Evolutionary conservation across 1,284 basidiomycete genomes (phyloP).

Genomic region (Phellinidium pouzarii): DNA sequence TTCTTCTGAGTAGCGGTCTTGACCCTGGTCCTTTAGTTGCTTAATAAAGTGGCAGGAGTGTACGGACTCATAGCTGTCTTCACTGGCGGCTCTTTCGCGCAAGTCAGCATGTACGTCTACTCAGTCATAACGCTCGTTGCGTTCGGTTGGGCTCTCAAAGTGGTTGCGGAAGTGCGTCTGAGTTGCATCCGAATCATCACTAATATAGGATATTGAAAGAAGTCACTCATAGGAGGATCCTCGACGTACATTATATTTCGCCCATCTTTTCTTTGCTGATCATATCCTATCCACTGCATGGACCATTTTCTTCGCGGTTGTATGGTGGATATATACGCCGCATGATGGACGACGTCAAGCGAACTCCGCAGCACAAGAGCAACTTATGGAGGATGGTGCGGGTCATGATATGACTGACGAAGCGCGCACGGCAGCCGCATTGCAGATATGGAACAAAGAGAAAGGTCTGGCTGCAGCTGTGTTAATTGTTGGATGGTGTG

Average conservation of each 20-base stretch:
- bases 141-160: conserved; percentile 83
- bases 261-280: conserved; percentile 89
- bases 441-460: conserved; percentile 85
- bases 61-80: conserved; percentile 93
- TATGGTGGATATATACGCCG: conserved; percentile 87
- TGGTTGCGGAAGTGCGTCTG: conserved; percentile 68
- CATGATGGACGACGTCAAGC: conserved; percentile 80
- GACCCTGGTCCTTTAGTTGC: conserved; percentile 59
- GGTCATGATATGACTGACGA: conserved; percentile 51
- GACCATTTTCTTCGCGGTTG: conserved; percentile 84
- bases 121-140: conserved; percentile 78
- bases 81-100: conserved; percentile 82
- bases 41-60: conserved; percentile 97
- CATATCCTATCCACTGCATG: conserved; percentile 90
- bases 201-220: conserved; percentile 29
- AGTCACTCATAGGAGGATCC: conserved; percentile 67
- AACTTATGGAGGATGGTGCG: conserved; percentile 59
- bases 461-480: conserved; percentile 76
- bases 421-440: conserved; percentile 64
- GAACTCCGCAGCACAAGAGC: conserved; percentile 83
- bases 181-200: conserved; percentile 13
- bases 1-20: too few relatives aligned
- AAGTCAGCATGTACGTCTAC: conserved; percentile 91
- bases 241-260: conserved; percentile 79
- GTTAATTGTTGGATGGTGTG: conserved; percentile 77